Percentiles rank a stretch among this genome's conserved stretches.
Evolutionary conservation across 306 rosid species (phyloP).

Genomic region (Citrullus colocynthis): DNA sequence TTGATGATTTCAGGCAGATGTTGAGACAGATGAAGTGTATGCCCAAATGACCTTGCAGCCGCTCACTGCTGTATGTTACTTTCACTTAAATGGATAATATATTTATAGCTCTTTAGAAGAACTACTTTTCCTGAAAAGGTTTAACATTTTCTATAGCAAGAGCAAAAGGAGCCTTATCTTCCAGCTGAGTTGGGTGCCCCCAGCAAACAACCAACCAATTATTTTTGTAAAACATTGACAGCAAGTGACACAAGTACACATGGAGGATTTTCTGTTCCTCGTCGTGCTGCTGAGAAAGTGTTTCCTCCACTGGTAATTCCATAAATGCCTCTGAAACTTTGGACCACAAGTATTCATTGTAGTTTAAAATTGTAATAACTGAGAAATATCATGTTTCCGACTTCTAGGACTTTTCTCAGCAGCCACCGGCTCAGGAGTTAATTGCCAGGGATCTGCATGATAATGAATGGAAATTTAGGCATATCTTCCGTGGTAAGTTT

Average conservation of each 20-base stretch:
- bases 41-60: slow-evolving; percentile 98
- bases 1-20: slow-evolving; percentile 64
- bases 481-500: slow-evolving; percentile 88
- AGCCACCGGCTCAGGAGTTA: slow-evolving; percentile 92
- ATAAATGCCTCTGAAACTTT: not conserved
- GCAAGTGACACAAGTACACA: slow-evolving; percentile 99
- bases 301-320: slow-evolving; percentile 79
- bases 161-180: slow-evolving; percentile 87
- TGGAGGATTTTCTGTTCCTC: slow-evolving; percentile 99
- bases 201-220: slow-evolving; percentile 89
- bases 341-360: not conserved
- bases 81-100: not conserved
- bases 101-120: not conserved
- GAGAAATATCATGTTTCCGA: slow-evolving; percentile 3
- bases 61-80: slow-evolving; percentile 50
- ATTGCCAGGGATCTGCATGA: slow-evolving; percentile 95
- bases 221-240: slow-evolving; percentile 90
- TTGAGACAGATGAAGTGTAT: slow-evolving; percentile 81
- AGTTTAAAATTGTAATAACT: not conserved
- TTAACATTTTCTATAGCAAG: slow-evolving; percentile 45
- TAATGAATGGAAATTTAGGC: slow-evolving; percentile 97
- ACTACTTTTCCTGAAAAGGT: slow-evolving; percentile 2
- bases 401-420: slow-evolving; percentile 77
- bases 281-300: slow-evolving; percentile 98
- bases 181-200: slow-evolving; percentile 82